Percentiles rank a stretch among this genome's conserved stretches.
phyloP scores from a whole-genome alignment of 1,284 basidiomycete species.

The Peniophora sp. region DNA sequence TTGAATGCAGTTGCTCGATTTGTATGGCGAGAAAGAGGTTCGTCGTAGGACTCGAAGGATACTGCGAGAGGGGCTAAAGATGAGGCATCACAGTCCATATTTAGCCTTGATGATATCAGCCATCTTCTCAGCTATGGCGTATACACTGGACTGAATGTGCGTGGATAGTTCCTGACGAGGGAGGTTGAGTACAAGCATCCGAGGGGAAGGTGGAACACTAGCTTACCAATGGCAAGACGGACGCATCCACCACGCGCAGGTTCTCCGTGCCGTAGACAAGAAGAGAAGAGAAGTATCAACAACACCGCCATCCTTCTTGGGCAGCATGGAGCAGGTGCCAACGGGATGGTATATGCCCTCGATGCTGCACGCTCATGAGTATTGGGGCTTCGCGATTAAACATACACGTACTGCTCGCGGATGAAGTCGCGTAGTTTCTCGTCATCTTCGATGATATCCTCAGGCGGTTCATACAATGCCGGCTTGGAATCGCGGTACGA shows the following conservation, averaged over 20 bases:
- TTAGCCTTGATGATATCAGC: not conserved
- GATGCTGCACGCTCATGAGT: not conserved
- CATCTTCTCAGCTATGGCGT: not conserved
- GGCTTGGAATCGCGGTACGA: not conserved
- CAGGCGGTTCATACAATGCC: not conserved
- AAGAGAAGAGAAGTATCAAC: constrained; percentile 35
- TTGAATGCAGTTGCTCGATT: too few relatives aligned
- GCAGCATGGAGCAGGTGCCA: constrained; percentile 43
- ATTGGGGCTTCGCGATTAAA: too few relatives aligned
- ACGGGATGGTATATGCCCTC: constrained; percentile 12
- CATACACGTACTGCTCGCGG: not conserved
- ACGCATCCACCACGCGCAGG: constrained; percentile 20
- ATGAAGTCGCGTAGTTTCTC: constrained; percentile 2
- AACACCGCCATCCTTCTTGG: constrained; percentile 40
- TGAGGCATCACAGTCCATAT: too few relatives aligned
- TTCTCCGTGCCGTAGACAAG: constrained; percentile 43
- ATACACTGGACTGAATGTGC: not conserved
- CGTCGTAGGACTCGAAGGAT: too few relatives aligned
- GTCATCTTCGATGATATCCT: constrained; percentile 1
- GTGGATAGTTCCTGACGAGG: not conserved
- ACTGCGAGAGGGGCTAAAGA: too few relatives aligned
- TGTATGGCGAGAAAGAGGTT: too few relatives aligned
- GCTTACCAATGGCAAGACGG: constrained; percentile 1
- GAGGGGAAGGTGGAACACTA: not conserved
- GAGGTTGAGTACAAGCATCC: not conserved